These are phyloP conservation scores for Tulasnella sp. DNA, from an alignment of 768 basidiomycete species.

Conservation along the genomic window DNA sequence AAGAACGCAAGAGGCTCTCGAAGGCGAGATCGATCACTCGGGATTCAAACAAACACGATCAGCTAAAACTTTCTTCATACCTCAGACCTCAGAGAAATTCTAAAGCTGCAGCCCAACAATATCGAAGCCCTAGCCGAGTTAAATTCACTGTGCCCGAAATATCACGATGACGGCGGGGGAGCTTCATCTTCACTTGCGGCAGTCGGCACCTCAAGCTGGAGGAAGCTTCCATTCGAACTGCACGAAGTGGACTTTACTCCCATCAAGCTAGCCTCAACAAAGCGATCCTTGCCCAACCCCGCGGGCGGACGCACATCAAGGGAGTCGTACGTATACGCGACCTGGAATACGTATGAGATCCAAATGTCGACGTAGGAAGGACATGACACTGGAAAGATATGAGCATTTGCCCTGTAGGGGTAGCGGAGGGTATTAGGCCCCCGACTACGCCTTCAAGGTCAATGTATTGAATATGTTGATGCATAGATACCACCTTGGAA, in stretches of 20 bases:
- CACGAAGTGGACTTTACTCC: conserved; percentile 46
- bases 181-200: conserved; percentile 23
- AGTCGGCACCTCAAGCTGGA: conserved; percentile 31
- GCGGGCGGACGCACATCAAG: conserved; percentile 31
- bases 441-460: background rate
- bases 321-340: conserved; percentile 50
- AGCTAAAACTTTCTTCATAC: background rate
- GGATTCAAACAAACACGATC: background rate
- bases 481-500: background rate
- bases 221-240: conserved; percentile 45
- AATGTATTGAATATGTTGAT: background rate
- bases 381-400: background rate
- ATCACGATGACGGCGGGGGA: background rate
- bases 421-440: background rate
- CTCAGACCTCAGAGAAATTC: conserved; percentile 52
- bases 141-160: conserved; percentile 29
- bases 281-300: conserved; percentile 37
- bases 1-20: conserved; percentile 48
- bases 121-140: conserved; percentile 54
- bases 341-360: conserved; percentile 53
- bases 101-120: conserved; percentile 58
- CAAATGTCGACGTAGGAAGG: background rate
- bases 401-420: background rate
- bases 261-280: conserved; percentile 46
- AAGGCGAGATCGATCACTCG: conserved; percentile 36